Conservation (phyloP, 495 filamentous ascomycete genomes). For the Podospora pseudoanserina region DNA sequence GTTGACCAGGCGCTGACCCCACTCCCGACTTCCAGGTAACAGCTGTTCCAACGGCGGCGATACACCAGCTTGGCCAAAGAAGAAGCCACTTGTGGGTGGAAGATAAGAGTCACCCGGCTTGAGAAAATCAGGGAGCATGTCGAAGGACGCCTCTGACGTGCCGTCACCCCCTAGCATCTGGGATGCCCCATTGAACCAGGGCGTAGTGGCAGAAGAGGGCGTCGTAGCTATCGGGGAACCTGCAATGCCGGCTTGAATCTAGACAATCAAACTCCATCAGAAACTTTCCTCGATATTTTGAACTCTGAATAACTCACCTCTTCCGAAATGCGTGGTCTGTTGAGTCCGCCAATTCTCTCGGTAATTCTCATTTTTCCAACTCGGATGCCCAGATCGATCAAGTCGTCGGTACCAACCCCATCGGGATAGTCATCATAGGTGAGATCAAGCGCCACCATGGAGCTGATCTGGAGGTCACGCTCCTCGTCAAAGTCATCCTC, state of each 20-base stretch:
- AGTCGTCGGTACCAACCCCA: constrained; percentile 50
- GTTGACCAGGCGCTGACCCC: constrained; percentile 54
- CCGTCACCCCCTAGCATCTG: not conserved
- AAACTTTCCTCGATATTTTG: not conserved
- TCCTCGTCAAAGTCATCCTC: constrained; percentile 47
- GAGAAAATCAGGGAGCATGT: constrained; percentile 41
- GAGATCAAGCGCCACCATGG: constrained; percentile 57
- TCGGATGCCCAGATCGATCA: constrained; percentile 66
- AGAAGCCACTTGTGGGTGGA: constrained; percentile 61
- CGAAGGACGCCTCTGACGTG: constrained; percentile 16
- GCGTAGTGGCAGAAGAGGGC: not conserved
- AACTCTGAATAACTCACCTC: constrained; percentile 46
- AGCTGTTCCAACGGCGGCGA: constrained; percentile 51
- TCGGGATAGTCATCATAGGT: constrained; percentile 61
- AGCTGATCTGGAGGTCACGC: constrained; percentile 50
- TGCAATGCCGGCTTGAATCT: constrained; percentile 32
- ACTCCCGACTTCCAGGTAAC: constrained; percentile 44
- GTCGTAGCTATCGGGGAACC: not conserved
- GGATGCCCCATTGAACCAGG: not conserved
- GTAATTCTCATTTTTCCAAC: constrained; percentile 69
- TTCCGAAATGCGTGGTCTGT: constrained; percentile 58
- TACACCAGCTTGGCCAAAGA: constrained; percentile 54
- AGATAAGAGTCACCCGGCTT: constrained; percentile 53
- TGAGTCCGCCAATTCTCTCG: constrained; percentile 63
- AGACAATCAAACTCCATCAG: not conserved